These are phyloP conservation scores for Aphanomyces cochlioides DNA, from an alignment of 352 stramenopile genomes.

Conservation along the genomic window DNA sequence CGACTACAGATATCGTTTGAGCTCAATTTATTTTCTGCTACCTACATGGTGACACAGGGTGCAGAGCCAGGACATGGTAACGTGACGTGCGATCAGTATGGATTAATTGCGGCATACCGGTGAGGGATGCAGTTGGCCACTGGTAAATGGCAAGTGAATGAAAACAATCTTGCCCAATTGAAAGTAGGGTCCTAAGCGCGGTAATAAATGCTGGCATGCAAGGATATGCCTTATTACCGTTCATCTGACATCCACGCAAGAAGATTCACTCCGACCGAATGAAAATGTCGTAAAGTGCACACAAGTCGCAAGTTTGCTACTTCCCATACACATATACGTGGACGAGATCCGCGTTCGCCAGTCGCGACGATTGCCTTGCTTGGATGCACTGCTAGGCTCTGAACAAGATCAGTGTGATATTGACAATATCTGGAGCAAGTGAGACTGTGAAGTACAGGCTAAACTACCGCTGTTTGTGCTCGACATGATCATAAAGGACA, in stretches of 20 bases:
- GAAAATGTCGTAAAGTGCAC: constrained; percentile 62
- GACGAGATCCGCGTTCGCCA: constrained; percentile 50
- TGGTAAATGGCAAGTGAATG: constrained; percentile 77
- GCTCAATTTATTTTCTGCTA: not conserved
- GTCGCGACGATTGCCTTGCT: constrained; percentile 51
- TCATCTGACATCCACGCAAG: constrained; percentile 73
- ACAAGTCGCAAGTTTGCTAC: constrained; percentile 45
- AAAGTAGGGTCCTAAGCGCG: constrained; percentile 43
- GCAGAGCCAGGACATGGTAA: constrained; percentile 22
- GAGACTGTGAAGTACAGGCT: constrained; percentile 28
- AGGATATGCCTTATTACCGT: constrained; percentile 21
- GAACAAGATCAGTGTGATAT: constrained; percentile 60
- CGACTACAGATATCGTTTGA: constrained; percentile 30
- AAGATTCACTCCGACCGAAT: constrained; percentile 55
- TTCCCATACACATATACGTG: constrained; percentile 71
- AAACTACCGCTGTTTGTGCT: constrained; percentile 62
- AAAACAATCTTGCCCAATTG: constrained; percentile 59
- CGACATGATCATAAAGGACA: constrained; percentile 65
- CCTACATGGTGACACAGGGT: constrained; percentile 13
- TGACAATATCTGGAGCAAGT: constrained; percentile 13
- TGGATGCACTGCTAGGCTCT: constrained; percentile 57
- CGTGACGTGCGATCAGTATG: constrained; percentile 23
- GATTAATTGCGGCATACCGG: constrained; percentile 14
- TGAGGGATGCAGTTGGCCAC: constrained; percentile 34
- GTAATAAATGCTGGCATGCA: not conserved